A percentile compares a stretch with the other conserved stretches of the same genome.
These are phyloP conservation scores for Gossypium rotundifolium DNA, from an alignment of 345 rosid species.

Conservation along the genomic window DNA sequence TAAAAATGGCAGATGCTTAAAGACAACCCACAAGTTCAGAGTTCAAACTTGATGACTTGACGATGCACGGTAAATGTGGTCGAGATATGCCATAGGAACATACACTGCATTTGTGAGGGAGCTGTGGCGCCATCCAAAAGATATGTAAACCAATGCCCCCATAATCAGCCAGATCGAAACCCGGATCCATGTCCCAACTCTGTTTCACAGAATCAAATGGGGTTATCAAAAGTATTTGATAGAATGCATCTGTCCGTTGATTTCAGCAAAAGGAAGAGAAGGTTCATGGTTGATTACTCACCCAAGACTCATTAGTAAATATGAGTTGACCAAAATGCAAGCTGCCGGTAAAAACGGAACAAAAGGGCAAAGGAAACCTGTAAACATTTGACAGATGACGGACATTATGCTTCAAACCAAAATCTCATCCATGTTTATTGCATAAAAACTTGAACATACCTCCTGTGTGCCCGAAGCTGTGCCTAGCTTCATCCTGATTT, in stretches of 20 bases:
- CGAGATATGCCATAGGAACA: conserved; percentile 32
- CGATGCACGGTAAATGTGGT: conserved; percentile 24
- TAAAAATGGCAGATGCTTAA: neutral
- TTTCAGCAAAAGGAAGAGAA: neutral
- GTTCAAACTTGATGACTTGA: conserved; percentile 24
- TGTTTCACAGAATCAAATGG: conserved; percentile 21
- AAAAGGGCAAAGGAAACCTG: conserved; percentile 62
- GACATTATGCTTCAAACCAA: neutral
- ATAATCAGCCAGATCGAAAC: conserved; percentile 58
- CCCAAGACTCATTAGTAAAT: conserved; percentile 58
- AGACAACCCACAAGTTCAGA: neutral
- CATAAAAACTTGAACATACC: conserved; percentile 25
- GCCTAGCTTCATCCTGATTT: conserved; percentile 55
- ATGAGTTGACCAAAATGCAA: conserved; percentile 52
- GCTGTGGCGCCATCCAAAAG: conserved; percentile 58
- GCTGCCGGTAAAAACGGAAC: conserved; percentile 55
- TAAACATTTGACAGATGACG: neutral
- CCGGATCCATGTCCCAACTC: conserved; percentile 57
- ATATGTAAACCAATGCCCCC: conserved; percentile 45
- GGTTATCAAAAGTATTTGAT: neutral
- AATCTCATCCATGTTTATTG: neutral
- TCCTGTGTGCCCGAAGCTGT: conserved; percentile 63
- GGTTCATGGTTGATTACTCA: conserved; percentile 25
- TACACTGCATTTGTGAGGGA: conserved; percentile 33
- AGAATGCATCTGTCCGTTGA: neutral